These are phyloP conservation scores for Wickerhamiella hasegawae DNA, from an alignment of 805 yeast genomes.

Conservation along the genomic window DNA sequence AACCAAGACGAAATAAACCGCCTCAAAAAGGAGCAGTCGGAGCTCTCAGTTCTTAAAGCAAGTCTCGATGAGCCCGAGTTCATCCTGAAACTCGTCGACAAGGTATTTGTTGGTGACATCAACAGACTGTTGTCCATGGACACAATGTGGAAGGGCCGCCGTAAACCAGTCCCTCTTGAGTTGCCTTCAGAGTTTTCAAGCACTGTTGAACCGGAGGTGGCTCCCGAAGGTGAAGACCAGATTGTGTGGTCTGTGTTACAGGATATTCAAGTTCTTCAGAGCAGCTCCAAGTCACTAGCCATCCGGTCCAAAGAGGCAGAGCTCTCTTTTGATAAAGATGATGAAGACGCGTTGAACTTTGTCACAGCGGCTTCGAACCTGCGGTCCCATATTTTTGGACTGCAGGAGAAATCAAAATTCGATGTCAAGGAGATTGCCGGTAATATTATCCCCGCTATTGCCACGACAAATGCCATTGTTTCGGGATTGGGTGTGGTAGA, in stretches of 20 bases:
- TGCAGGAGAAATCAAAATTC: constrained; percentile 62
- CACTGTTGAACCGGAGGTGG: constrained; percentile 2
- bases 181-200: constrained; percentile 11
- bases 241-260: constrained; percentile 46
- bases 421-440: constrained; percentile 91
- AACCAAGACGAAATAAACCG: constrained; percentile 22
- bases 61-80: constrained; percentile 23
- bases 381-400: constrained; percentile 75
- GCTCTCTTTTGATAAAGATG: constrained; percentile 75
- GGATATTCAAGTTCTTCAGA: constrained; percentile 41
- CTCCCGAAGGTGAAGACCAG: constrained; percentile 24
- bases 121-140: constrained; percentile 54
- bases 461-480: constrained; percentile 91
- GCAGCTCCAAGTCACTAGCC: constrained; percentile 35
- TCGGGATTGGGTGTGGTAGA: constrained; percentile 76
- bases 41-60: constrained; percentile 19
- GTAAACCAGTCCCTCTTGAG: constrained; percentile 49
- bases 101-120: constrained; percentile 61
- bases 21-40: constrained; percentile 22
- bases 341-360: constrained; percentile 75
- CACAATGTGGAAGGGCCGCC: constrained; percentile 54
- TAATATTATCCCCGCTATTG: constrained; percentile 94
- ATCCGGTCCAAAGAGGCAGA: constrained; percentile 27
- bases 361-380: constrained; percentile 85
- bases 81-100: constrained; percentile 18